Evolutionary conservation across 2,329 filamentous ascomycete species (phyloP).

Genomic region (Salinomyces thailandicus): DNA sequence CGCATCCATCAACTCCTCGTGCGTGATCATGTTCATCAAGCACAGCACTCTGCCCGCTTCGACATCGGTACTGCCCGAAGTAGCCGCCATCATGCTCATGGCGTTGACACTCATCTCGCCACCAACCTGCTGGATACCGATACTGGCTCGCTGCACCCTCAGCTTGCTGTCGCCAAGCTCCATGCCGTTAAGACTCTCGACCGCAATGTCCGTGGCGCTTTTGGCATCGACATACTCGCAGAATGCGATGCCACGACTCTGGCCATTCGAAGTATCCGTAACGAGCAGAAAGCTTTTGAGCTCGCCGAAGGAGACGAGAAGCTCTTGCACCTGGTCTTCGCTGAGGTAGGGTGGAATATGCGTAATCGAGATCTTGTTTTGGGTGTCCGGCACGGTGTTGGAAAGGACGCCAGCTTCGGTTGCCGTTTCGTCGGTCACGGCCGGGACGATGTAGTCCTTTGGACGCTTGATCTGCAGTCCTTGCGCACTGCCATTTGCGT

Average conservation of each 20-base stretch:
- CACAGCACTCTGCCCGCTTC: slow-evolving; percentile 80
- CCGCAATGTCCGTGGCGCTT: slow-evolving; percentile 66
- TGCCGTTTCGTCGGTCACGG: slow-evolving; percentile 59
- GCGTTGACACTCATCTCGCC: slow-evolving; percentile 94
- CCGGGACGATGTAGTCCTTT: slow-evolving; percentile 93
- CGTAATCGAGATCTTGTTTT: slow-evolving; percentile 87
- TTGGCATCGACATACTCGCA: slow-evolving; percentile 78
- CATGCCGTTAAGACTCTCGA: slow-evolving; percentile 88
- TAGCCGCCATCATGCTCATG: slow-evolving; percentile 94
- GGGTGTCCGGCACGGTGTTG: slow-evolving; percentile 74
- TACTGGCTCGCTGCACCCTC: slow-evolving; percentile 78
- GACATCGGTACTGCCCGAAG: slow-evolving; percentile 59
- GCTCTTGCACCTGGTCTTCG: slow-evolving; percentile 84
- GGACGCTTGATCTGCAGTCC: slow-evolving; percentile 73
- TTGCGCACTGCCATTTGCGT: slow-evolving; percentile 41
- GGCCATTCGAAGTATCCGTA: slow-evolving; percentile 73
- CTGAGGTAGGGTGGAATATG: slow-evolving; percentile 81
- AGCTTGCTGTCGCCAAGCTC: slow-evolving; percentile 79
- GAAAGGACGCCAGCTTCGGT: slow-evolving; percentile 70
- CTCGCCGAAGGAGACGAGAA: slow-evolving; percentile 82
- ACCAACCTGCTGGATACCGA: slow-evolving; percentile 88
- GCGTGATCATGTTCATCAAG: slow-evolving; percentile 95
- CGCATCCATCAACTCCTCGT: slow-evolving; percentile 84
- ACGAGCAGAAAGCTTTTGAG: slow-evolving; percentile 86
- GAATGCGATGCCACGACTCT: slow-evolving; percentile 82